phyloP scores from a whole-genome alignment of 345 rosid genomes.

The Boechera retrofracta region DNA sequence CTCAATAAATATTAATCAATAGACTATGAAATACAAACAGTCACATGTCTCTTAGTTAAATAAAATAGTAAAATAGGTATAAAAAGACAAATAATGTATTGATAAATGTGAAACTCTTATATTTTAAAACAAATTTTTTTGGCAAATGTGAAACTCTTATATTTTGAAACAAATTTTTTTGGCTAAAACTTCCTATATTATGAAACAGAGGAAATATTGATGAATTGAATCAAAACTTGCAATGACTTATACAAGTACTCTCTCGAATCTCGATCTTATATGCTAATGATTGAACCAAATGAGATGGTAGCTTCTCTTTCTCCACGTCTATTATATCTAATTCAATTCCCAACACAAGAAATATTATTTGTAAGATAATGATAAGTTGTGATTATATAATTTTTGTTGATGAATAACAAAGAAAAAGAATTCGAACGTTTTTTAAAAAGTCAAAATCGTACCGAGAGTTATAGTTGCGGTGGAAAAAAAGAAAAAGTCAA shows the following conservation, averaged over 20 bases:
- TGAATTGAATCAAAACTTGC: constrained; percentile 14
- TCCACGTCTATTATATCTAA: not conserved
- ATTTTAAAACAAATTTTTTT: too few relatives aligned
- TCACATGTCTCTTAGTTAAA: too few relatives aligned
- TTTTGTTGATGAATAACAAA: constrained; percentile 6
- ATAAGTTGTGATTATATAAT: not conserved
- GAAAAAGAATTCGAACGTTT: constrained; percentile 3
- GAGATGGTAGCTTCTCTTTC: not conserved
- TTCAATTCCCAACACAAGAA: not conserved
- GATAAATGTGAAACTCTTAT: too few relatives aligned
- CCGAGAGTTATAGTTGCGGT: constrained; percentile 20
- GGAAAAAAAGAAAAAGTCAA: constrained; percentile 25
- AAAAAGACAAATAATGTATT: too few relatives aligned
- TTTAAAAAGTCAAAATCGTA: constrained; percentile 25
- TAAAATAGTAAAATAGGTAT: too few relatives aligned
- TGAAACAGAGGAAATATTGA: not conserved
- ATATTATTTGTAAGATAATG: not conserved
- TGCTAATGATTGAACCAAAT: constrained; percentile 32
- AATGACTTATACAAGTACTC: not conserved
- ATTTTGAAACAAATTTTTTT: too few relatives aligned
- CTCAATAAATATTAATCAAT: too few relatives aligned
- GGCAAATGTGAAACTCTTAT: too few relatives aligned
- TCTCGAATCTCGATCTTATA: constrained; percentile 1
- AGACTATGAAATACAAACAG: too few relatives aligned
- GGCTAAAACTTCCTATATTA: too few relatives aligned